Evolutionary conservation across 805 yeast species (phyloP).

Genomic region (Nakazawaea wyomingensis): DNA sequence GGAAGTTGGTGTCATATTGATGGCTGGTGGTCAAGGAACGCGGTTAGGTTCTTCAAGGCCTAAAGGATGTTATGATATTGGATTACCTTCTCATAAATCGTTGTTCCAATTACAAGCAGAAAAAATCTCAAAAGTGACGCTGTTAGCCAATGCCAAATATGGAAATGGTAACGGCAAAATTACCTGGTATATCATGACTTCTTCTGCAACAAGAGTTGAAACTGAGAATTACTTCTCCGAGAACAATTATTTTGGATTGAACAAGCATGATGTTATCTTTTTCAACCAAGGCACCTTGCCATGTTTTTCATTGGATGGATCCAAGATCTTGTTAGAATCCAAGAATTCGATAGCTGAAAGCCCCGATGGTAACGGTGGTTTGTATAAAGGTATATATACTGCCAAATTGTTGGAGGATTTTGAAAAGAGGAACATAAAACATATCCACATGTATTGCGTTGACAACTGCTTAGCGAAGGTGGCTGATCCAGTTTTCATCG

Average conservation of each 20-base stretch:
- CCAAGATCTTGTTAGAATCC: slow-evolving; percentile 58
- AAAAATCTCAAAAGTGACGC: slow-evolving; percentile 60
- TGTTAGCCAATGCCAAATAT: slow-evolving; percentile 37
- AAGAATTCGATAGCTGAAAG: slow-evolving; percentile 62
- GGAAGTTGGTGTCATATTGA: slow-evolving; percentile 81
- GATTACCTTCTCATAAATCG: slow-evolving; percentile 77
- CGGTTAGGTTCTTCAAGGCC: slow-evolving; percentile 87
- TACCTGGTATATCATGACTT: slow-evolving; percentile 94
- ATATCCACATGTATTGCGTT: slow-evolving; percentile 94
- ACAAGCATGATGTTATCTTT: slow-evolving; percentile 54
- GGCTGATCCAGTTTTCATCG: slow-evolving; percentile 88
- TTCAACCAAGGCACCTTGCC: slow-evolving; percentile 97
- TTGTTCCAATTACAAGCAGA: slow-evolving; percentile 93
- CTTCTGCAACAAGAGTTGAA: slow-evolving; percentile 72
- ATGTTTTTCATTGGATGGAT: slow-evolving; percentile 70
- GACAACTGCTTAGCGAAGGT: slow-evolving; percentile 89
- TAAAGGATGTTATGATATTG: slow-evolving; percentile 89
- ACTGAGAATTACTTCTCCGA: slow-evolving; percentile 68
- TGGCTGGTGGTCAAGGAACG: slow-evolving; percentile 99
- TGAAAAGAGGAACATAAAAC: slow-evolving; percentile 63
- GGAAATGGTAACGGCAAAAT: slow-evolving; percentile 31
- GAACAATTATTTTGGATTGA: slow-evolving; percentile 69
- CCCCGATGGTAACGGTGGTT: slow-evolving; percentile 98
- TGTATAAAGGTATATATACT: slow-evolving; percentile 74
- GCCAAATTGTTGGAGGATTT: slow-evolving; percentile 69